These are phyloP conservation scores for Irpex rosettiformis DNA, from an alignment of 1,284 basidiomycete species.

Conservation along the genomic window DNA sequence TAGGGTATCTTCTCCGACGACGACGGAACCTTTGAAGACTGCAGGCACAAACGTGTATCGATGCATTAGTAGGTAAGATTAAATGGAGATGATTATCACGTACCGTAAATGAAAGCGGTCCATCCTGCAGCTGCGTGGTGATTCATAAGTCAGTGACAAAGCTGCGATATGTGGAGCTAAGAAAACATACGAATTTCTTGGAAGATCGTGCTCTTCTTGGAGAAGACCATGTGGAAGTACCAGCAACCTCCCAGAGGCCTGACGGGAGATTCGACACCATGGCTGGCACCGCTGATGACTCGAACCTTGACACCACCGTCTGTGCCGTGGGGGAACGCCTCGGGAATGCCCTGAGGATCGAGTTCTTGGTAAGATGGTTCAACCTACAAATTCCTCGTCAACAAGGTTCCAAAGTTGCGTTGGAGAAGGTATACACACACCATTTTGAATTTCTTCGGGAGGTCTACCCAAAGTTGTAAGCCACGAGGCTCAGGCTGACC, in stretches of 20 bases:
- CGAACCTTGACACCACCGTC: constrained; percentile 74
- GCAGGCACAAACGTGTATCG: constrained; percentile 4
- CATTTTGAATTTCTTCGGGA: constrained; percentile 87
- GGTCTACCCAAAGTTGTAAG: constrained; percentile 92
- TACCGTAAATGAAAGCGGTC: constrained; percentile 82
- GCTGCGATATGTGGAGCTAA: background rate
- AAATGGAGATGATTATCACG: background rate
- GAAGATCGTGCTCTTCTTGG: constrained; percentile 66
- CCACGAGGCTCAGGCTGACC: constrained; percentile 72
- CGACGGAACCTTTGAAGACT: constrained; percentile 69
- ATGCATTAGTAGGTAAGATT: background rate
- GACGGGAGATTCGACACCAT: constrained; percentile 86
- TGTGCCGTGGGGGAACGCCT: constrained; percentile 66
- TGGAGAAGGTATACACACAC: constrained; percentile 18
- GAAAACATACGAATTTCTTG: constrained; percentile 74
- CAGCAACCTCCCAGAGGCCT: constrained; percentile 89
- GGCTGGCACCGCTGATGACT: constrained; percentile 87
- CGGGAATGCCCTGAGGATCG: constrained; percentile 61
- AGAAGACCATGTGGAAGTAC: constrained; percentile 84
- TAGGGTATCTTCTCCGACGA: constrained; percentile 50
- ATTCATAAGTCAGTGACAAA: background rate
- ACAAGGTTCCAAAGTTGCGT: background rate
- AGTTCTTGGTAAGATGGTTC: constrained; percentile 80
- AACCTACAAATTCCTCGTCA: constrained; percentile 24
- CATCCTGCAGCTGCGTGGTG: constrained; percentile 58